Evolutionary conservation across 805 yeast species (phyloP).

Genomic region (Candida orba): DNA sequence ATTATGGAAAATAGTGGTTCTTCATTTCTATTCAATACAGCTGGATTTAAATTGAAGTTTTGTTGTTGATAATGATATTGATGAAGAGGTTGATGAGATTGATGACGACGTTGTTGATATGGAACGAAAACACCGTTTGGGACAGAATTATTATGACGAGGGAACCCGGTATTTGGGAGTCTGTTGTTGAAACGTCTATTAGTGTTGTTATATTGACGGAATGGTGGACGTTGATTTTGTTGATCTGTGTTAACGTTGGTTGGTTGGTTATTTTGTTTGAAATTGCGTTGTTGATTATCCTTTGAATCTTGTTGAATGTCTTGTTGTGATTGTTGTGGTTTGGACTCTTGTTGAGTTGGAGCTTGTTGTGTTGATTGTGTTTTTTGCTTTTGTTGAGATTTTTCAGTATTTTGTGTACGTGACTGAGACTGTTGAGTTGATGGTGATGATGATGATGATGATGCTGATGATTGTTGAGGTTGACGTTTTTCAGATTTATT

Average conservation of each 20-base stretch:
- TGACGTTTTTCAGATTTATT: constrained; percentile 20
- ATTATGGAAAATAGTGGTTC: constrained; percentile 19
- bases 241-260: constrained; percentile 1
- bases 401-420: background rate
- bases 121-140: constrained; percentile 5
- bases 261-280: constrained; percentile 18
- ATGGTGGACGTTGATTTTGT: constrained; percentile 11
- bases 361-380: constrained; percentile 6
- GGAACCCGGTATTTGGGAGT: constrained; percentile 3
- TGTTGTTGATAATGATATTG: constrained; percentile 1
- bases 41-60: constrained; percentile 1
- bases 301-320: background rate
- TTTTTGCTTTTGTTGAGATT: constrained; percentile 1
- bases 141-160: constrained; percentile 7
- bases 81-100: constrained; percentile 3
- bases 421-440: constrained; percentile 6
- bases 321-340: constrained; percentile 3
- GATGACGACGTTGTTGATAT: constrained; percentile 11
- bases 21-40: constrained; percentile 7
- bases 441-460: constrained; percentile 1
- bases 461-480: constrained; percentile 2
- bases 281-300: constrained; percentile 12
- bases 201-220: constrained; percentile 19
- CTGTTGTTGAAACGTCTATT: constrained; percentile 17
- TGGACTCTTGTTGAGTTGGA: constrained; percentile 7